These are phyloP conservation scores for Cubamyces sp. DNA, from an alignment of 768 basidiomycete species.

Conservation along the genomic window DNA sequence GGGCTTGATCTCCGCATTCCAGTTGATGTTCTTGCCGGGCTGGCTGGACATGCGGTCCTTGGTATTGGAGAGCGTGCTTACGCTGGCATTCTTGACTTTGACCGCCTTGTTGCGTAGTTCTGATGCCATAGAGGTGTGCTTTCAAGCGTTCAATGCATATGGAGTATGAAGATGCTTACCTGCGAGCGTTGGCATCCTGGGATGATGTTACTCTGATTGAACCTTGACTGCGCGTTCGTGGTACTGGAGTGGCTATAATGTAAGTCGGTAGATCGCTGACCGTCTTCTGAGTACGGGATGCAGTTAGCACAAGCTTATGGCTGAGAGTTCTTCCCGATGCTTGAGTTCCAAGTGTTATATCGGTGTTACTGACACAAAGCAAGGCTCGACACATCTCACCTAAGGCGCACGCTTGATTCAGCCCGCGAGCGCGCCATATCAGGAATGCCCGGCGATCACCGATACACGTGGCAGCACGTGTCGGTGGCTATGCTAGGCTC, in stretches of 20 bases:
- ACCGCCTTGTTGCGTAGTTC: conserved; percentile 68
- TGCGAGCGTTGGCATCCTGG: conserved; percentile 21
- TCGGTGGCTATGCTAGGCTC: neutral
- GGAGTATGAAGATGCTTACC: conserved; percentile 3
- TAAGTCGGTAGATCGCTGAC: neutral
- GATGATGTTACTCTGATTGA: neutral
- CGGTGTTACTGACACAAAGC: too few species aligned
- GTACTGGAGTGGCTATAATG: neutral
- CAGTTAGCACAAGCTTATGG: too few species aligned
- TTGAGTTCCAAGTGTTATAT: too few species aligned
- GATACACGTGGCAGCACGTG: too few species aligned
- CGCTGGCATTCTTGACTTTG: conserved; percentile 60
- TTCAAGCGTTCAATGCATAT: neutral
- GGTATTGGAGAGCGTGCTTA: conserved; percentile 55
- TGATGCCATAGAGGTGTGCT: conserved; percentile 1
- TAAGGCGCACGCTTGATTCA: too few species aligned
- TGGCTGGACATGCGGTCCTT: conserved; percentile 59
- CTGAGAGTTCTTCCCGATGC: too few species aligned
- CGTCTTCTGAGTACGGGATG: too few species aligned
- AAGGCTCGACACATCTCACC: too few species aligned
- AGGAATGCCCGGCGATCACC: too few species aligned
- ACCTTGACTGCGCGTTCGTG: conserved; percentile 12
- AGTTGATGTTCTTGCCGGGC: conserved; percentile 63
- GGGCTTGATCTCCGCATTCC: conserved; percentile 59
- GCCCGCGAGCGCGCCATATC: too few species aligned